These are phyloP conservation scores for Aspergillus nanangensis DNA, from an alignment of 495 filamentous ascomycete genomes.

Conservation along the genomic window DNA sequence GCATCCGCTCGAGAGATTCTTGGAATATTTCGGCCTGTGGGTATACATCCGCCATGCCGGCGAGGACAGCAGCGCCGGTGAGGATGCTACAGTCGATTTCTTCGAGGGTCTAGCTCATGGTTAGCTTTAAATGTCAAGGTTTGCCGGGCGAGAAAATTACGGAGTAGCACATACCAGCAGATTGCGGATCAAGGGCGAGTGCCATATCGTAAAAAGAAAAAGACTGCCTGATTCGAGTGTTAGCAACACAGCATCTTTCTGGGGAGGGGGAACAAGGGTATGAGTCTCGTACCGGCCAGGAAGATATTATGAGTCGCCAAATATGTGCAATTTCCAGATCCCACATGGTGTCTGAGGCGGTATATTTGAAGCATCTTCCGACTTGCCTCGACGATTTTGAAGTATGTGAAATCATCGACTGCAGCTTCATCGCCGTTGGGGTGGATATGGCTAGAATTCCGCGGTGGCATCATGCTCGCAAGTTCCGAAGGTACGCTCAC, in stretches of 20 bases:
- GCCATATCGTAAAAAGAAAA: conserved; percentile 93
- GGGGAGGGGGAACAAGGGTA: background rate
- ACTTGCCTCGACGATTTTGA: conserved; percentile 88
- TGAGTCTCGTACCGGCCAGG: conserved; percentile 65
- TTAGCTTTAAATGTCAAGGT: background rate
- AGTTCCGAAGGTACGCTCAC: conserved; percentile 75
- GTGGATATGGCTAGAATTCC: no score
- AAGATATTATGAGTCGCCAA: conserved; percentile 90
- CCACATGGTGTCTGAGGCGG: conserved; percentile 74
- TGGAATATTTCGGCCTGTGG: conserved; percentile 76
- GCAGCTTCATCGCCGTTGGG: conserved; percentile 56
- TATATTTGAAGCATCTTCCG: conserved; percentile 86
- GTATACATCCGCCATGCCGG: conserved; percentile 67
- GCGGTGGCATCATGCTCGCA: conserved; percentile 64
- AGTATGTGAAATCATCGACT: conserved; percentile 80
- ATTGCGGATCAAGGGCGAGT: conserved; percentile 78
- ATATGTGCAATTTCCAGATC: conserved; percentile 89
- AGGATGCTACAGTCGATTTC: conserved; percentile 92
- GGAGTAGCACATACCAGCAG: conserved; percentile 65
- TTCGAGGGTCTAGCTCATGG: conserved; percentile 62
- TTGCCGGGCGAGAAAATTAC: background rate
- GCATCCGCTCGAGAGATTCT: conserved; percentile 89
- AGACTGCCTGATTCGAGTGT: conserved; percentile 60
- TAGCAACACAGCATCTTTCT: no score
- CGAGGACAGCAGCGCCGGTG: conserved; percentile 76